These are phyloP conservation scores for Aspergillus aculeatus DNA, from an alignment of 2,329 filamentous ascomycete genomes.

Conservation along the genomic window DNA sequence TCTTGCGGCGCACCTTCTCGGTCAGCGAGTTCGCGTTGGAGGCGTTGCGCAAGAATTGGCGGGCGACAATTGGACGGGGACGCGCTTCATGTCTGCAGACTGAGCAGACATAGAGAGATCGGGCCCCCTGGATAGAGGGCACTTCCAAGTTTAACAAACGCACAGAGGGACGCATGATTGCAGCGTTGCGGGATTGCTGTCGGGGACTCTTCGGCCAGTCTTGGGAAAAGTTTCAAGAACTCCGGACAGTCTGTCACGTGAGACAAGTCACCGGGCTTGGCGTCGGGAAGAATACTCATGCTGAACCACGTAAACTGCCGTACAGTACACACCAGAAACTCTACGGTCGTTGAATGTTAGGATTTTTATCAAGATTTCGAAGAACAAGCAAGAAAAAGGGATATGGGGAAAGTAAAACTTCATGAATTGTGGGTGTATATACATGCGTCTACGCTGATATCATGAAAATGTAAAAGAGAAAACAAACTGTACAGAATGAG, in stretches of 20 bases:
- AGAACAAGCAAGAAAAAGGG: slow-evolving; percentile 5
- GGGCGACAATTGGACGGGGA: slow-evolving; percentile 32
- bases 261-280: not conserved
- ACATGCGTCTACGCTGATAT: slow-evolving; percentile 22
- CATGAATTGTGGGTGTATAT: slow-evolving; percentile 13
- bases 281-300: slow-evolving; percentile 4
- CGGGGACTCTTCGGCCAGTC: slow-evolving; percentile 1
- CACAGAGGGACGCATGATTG: slow-evolving; percentile 40
- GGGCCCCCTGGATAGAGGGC: slow-evolving; percentile 26
- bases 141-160: slow-evolving; percentile 40
- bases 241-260: slow-evolving; percentile 26
- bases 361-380: slow-evolving; percentile 15
- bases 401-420: not conserved
- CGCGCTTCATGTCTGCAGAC: slow-evolving; percentile 39
- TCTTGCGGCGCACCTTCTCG: slow-evolving; percentile 47
- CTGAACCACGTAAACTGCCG: not conserved
- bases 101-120: slow-evolving; percentile 40
- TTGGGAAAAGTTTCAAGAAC: slow-evolving; percentile 22
- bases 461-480: slow-evolving; percentile 11
- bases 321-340: too few relatives aligned
- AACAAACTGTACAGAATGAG: slow-evolving; percentile 5
- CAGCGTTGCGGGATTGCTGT: slow-evolving; percentile 13
- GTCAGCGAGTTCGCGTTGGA: slow-evolving; percentile 39
- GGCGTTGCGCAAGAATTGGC: slow-evolving; percentile 38
- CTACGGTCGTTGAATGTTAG: not conserved